Evolutionary conservation across 1,284 basidiomycete genomes (phyloP).

Genomic region (Cerioporus squamosus): DNA sequence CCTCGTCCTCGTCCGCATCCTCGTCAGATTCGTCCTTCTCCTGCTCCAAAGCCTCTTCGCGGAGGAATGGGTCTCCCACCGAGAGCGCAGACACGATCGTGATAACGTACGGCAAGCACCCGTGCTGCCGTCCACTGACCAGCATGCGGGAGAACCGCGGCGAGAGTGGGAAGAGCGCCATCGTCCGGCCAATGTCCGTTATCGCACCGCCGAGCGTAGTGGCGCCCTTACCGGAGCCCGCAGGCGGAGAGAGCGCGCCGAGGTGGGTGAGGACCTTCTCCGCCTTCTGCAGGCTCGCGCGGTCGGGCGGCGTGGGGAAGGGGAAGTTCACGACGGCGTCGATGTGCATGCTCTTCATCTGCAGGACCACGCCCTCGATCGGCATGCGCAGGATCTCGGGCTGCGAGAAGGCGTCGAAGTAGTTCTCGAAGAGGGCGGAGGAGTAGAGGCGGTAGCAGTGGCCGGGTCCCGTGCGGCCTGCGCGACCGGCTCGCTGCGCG

Average conservation of each 20-base stretch:
- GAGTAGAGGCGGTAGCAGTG: slow-evolving; percentile 82
- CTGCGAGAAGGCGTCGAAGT: slow-evolving; percentile 86
- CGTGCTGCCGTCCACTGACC: slow-evolving; percentile 90
- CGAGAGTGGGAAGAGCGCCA: slow-evolving; percentile 93
- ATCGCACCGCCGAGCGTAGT: slow-evolving; percentile 62
- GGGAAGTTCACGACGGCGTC: slow-evolving; percentile 97
- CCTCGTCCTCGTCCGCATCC: slow-evolving; percentile 41
- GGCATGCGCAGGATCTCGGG: slow-evolving; percentile 97
- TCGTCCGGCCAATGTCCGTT: slow-evolving; percentile 87
- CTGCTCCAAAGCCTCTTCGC: slow-evolving; percentile 70
- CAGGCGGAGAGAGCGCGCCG: slow-evolving; percentile 69
- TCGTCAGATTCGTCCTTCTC: slow-evolving; percentile 43
- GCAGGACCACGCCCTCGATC: slow-evolving; percentile 95
- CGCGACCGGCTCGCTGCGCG: slow-evolving; percentile 74
- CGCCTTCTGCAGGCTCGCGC: slow-evolving; percentile 77
- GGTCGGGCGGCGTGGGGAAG: slow-evolving; percentile 96
- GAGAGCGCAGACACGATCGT: slow-evolving; percentile 91
- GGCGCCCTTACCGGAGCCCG: slow-evolving; percentile 16
- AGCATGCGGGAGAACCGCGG: slow-evolving; percentile 96
- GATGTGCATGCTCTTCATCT: slow-evolving; percentile 99
- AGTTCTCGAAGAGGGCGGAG: slow-evolving; percentile 85
- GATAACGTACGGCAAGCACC: slow-evolving; percentile 91
- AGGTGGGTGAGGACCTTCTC: slow-evolving; percentile 84
- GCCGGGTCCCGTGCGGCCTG: slow-evolving; percentile 78
- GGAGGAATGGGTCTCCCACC: slow-evolving; percentile 95